These are phyloP conservation scores for Boechera divaricarpa DNA, from an alignment of 345 rosid genomes.

Conservation along the genomic window DNA sequence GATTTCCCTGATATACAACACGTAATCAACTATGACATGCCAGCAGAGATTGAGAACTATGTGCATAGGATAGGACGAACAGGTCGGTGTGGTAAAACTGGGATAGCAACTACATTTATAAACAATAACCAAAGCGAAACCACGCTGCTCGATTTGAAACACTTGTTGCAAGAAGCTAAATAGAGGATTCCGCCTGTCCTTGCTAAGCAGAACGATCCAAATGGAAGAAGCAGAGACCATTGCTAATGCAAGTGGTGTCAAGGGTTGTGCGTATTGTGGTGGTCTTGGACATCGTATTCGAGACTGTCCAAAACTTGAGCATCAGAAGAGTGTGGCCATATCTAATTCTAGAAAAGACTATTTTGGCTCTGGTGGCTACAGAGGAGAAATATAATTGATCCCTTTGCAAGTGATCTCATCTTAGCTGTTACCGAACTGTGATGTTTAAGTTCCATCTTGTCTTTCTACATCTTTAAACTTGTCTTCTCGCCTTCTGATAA, in stretches of 20 bases:
- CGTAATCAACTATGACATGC: conserved; percentile 94
- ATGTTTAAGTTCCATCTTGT: too few relatives aligned
- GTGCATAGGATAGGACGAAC: conserved; percentile 95
- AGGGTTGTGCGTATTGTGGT: conserved; percentile 96
- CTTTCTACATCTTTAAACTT: too few relatives aligned
- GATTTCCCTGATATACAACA: conserved; percentile 95
- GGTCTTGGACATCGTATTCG: conserved; percentile 90
- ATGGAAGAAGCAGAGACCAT: conserved; percentile 81
- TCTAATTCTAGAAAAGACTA: conserved; percentile 86
- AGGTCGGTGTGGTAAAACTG: conserved; percentile 93
- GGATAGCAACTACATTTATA: conserved; percentile 90
- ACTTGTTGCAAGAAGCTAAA: conserved; percentile 86
- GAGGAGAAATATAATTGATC: conserved; percentile 65
- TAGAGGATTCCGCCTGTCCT: conserved; percentile 94
- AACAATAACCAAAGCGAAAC: conserved; percentile 95
- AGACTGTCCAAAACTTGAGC: conserved; percentile 90
- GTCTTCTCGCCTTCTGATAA: too few relatives aligned
- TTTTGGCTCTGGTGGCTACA: conserved; percentile 88
- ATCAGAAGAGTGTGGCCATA: conserved; percentile 78
- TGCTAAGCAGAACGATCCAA: conserved; percentile 81
- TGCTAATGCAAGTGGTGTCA: conserved; percentile 73
- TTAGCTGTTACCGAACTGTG: too few relatives aligned
- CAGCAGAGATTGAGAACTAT: conserved; percentile 89
- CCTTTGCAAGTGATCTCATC: too few relatives aligned
- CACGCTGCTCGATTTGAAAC: conserved; percentile 82